A percentile compares a stretch with the other conserved stretches of the same genome.
phyloP scores from a whole-genome alignment of 1,284 basidiomycete genomes.

The Ceratobasidium sp. region DNA sequence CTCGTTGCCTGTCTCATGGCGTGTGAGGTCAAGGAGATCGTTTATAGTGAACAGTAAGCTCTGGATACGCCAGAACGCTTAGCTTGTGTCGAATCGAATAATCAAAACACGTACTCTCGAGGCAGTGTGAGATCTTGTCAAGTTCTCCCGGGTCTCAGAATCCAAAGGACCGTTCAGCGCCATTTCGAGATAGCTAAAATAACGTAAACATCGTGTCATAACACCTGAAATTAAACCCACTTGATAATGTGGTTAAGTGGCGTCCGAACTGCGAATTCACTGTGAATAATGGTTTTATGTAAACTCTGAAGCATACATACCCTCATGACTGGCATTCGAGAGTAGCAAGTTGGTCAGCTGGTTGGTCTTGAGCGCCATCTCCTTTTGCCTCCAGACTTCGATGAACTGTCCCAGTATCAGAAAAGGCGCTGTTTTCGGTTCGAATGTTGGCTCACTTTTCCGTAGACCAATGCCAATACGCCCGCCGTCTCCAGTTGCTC shows the following conservation, averaged over 20 bases:
- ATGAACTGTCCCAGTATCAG: conserved; percentile 64
- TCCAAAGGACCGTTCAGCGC: conserved; percentile 84
- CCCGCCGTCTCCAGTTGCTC: conserved; percentile 89
- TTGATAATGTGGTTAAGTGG: conserved; percentile 81
- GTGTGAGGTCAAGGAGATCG: conserved; percentile 67
- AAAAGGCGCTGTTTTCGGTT: neutral
- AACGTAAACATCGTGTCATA: neutral
- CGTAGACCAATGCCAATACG: conserved; percentile 84
- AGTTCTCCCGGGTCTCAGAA: conserved; percentile 78
- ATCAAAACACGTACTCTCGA: conserved; percentile 75
- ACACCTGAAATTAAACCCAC: conserved; percentile 49
- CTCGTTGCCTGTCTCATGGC: conserved; percentile 81
- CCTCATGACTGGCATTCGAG: conserved; percentile 90
- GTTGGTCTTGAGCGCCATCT: conserved; percentile 76
- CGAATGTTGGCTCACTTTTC: conserved; percentile 59
- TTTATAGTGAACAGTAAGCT: conserved; percentile 56
- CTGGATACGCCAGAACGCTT: neutral
- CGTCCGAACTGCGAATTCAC: conserved; percentile 62
- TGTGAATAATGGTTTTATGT: neutral
- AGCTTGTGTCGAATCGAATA: too few relatives aligned
- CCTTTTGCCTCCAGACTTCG: conserved; percentile 88
- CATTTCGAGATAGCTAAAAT: conserved; percentile 77
- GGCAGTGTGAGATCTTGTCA: conserved; percentile 79
- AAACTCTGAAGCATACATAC: conserved; percentile 50
- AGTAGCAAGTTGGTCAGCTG: conserved; percentile 81